phyloP scores from a whole-genome alignment of 306 rosid species.

The Cucumis melo region DNA sequence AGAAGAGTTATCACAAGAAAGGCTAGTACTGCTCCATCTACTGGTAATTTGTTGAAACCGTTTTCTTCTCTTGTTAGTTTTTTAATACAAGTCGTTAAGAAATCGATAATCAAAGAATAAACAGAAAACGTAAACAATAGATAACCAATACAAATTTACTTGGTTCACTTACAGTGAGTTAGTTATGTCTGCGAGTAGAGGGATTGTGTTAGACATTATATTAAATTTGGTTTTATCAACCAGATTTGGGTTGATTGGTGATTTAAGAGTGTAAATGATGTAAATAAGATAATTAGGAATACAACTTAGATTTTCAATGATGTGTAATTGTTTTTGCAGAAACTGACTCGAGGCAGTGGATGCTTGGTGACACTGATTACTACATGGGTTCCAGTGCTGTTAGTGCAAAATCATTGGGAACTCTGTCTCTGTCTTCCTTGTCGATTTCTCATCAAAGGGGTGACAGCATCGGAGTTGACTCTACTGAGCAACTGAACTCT shows the following conservation, averaged over 20 bases:
- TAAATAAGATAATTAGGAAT: too few relatives aligned
- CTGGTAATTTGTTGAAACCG: slow-evolving; percentile 32
- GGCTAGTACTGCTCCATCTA: slow-evolving; percentile 27
- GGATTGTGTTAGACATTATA: too few relatives aligned
- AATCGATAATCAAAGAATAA: too few relatives aligned
- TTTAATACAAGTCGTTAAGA: not conserved
- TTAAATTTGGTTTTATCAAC: too few relatives aligned
- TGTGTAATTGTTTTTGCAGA: slow-evolving; percentile 19
- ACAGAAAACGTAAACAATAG: too few relatives aligned
- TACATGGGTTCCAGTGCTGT: slow-evolving; percentile 10
- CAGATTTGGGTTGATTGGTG: too few relatives aligned
- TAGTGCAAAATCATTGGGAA: slow-evolving; percentile 25
- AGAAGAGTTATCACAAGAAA: slow-evolving; percentile 38
- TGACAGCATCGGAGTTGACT: slow-evolving; percentile 22
- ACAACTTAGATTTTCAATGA: not conserved
- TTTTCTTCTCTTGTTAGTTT: slow-evolving; percentile 9
- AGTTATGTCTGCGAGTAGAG: too few relatives aligned
- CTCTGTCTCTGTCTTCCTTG: slow-evolving; percentile 17
- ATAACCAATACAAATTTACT: too few relatives aligned
- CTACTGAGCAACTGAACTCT: slow-evolving; percentile 24
- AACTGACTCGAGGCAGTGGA: slow-evolving; percentile 12
- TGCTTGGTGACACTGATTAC: slow-evolving; percentile 22
- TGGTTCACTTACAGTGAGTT: too few relatives aligned
- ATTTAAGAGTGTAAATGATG: too few relatives aligned
- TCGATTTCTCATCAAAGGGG: slow-evolving; percentile 17